Base-by-base conservation (phyloP, 352 stramenopile species). In the Globisporangium ultimum region DNA sequence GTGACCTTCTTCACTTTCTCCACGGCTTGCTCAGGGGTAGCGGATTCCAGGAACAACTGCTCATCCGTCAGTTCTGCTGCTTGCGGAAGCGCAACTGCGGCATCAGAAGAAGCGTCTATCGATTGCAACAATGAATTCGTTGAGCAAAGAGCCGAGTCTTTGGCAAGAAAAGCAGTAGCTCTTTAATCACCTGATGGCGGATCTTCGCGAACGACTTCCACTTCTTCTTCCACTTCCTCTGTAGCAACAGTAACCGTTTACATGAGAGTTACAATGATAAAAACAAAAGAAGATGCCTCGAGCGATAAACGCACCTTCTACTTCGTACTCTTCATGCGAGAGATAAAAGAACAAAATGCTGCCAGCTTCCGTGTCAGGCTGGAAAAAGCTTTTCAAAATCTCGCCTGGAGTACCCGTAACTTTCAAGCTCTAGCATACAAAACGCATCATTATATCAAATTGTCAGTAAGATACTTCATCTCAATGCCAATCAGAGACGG, bases 141-240 rank as follows among this genome's bases (percentile, higher is more conserved):
- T 47, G 50, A 55, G 34, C 7, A 34, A 13, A 48, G 6, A 17
- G 15, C 28, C 18, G 28, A 8, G 7, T 10, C 9, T 36, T 6
- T 36, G 28, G 28, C 7, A 10, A 10, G 28, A 10, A 36, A 36
- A 36, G 7, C 28, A 36, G 28, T 10, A 11, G 8, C 8, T 36
- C 28, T 11, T 5, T 11, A 10, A 10, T 21, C 9, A 76, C 64
- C 60, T 68, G 55, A 49, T 4, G 49, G 40, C 3, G 67, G 63
- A 3, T 71, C 72, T 67, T 78, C 68, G 48, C 55, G 50, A 0
- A 72, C 61, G 24, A 87, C 63, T 52, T 95, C 81, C 10, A 95
- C 78, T 49, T 92, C 78, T 68, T 95, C 81, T 53, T 93, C 83
- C 17, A 92, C 71, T 53, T 93, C 83, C 17, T 91, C 71, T 84